These are phyloP conservation scores for Cytidiella melzeri DNA, from an alignment of 768 basidiomycete genomes.

Conservation along the genomic window DNA sequence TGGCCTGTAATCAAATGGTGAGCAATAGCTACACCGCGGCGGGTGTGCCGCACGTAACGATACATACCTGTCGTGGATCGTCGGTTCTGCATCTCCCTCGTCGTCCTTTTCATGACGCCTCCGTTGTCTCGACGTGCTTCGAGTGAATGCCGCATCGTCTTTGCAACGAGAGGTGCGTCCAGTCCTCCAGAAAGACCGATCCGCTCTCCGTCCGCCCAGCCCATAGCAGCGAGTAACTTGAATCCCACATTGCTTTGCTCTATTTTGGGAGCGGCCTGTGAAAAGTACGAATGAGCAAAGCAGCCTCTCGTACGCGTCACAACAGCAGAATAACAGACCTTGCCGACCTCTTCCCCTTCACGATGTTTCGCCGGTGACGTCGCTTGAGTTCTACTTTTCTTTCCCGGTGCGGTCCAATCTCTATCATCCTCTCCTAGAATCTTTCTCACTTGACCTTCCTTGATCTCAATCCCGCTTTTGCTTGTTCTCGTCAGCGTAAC, in stretches of 20 bases:
- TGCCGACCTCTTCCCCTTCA: constrained; percentile 88
- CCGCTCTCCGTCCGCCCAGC: constrained; percentile 77
- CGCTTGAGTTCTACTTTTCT: constrained; percentile 21
- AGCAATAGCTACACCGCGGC: no score
- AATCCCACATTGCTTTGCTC: constrained; percentile 80
- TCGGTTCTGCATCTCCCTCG: no score
- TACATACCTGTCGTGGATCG: no score
- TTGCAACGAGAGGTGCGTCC: constrained; percentile 70
- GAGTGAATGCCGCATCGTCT: no score
- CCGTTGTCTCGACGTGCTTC: no score
- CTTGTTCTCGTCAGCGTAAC: constrained; percentile 71
- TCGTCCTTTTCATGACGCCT: no score
- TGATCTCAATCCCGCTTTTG: constrained; percentile 44
- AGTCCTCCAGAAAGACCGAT: constrained; percentile 68
- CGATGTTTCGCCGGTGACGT: constrained; percentile 42
- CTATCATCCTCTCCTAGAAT: constrained; percentile 31
- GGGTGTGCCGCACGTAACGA: no score
- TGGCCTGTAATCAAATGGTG: no score
- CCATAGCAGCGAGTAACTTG: constrained; percentile 83
- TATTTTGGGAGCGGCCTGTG: constrained; percentile 75
- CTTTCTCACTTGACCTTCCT: constrained; percentile 55
- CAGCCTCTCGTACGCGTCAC: neutral
- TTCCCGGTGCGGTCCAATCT: constrained; percentile 15
- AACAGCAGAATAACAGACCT: constrained; percentile 34
- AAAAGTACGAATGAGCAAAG: neutral